Percentiles rank a stretch among this genome's conserved stretches.
Evolutionary conservation across 2,329 filamentous ascomycete genomes (phyloP).

Genomic region (Fusarium drepaniforme): DNA sequence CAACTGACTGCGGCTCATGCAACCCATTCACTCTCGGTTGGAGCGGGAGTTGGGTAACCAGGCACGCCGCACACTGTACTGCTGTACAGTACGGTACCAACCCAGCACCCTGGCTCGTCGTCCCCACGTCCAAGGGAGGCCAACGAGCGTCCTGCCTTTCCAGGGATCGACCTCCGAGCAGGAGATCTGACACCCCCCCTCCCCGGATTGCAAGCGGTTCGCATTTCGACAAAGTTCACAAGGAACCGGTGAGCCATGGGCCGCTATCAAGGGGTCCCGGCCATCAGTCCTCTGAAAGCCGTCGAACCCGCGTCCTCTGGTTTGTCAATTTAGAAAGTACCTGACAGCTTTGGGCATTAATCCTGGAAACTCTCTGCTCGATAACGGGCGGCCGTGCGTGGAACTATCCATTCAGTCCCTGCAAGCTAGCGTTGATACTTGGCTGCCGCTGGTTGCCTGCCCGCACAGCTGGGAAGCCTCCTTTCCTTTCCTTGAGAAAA

Average conservation of each 20-base stretch:
- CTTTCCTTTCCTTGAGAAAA: background rate
- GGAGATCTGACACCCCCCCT: constrained; percentile 1
- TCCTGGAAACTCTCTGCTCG: background rate
- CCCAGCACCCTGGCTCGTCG: background rate
- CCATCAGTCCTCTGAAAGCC: background rate
- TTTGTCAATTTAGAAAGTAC: constrained; percentile 18
- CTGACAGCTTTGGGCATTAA: constrained; percentile 1
- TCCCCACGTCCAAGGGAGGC: constrained; percentile 8
- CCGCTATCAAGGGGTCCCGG: constrained; percentile 10
- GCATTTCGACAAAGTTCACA: constrained; percentile 14
- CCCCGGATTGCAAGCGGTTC: constrained; percentile 7
- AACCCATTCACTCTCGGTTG: constrained; percentile 19
- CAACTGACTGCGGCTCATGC: background rate
- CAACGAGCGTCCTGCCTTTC: constrained; percentile 31
- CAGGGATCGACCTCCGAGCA: constrained; percentile 26
- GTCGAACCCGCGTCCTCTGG: background rate
- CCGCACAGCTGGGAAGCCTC: background rate
- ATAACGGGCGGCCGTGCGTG: constrained; percentile 13
- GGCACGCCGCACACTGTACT: background rate
- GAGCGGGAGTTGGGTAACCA: constrained; percentile 5
- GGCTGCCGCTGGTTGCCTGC: background rate
- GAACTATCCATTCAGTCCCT: constrained; percentile 28
- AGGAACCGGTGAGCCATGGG: constrained; percentile 19
- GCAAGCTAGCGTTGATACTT: constrained; percentile 23
- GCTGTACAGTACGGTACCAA: background rate